Conservation (phyloP, 2,329 filamentous ascomycete species). For the Fusarium globosum region DNA sequence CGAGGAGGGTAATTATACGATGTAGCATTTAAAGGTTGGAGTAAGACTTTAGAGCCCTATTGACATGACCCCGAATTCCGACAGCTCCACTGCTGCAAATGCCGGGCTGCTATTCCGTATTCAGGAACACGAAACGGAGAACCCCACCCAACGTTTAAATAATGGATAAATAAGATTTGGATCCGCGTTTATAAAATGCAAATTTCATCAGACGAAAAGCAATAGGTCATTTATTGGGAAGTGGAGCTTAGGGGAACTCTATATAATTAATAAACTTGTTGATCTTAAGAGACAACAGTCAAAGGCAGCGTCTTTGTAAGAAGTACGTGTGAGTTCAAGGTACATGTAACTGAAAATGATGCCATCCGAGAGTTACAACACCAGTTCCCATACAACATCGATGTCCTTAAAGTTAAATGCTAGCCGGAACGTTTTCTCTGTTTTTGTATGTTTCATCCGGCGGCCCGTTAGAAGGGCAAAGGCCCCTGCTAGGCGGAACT, state of each 20-base stretch:
- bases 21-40: background rate
- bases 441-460: background rate
- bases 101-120: background rate
- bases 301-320: no score
- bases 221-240: rapidly evolving
- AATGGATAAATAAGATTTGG: background rate
- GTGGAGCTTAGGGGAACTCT: background rate
- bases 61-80: no score
- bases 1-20: background rate
- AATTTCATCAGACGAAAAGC: background rate
- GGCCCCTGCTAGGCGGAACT: background rate
- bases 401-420: background rate
- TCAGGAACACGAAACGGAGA: background rate
- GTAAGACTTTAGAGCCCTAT: background rate
- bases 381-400: rapidly evolving
- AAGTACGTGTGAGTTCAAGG: no score
- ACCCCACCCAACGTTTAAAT: background rate
- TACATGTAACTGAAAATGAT: background rate
- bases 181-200: background rate
- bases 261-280: background rate
- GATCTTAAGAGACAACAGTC: no score
- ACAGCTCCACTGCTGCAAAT: rapidly evolving
- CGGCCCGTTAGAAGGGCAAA: background rate
- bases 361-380: background rate
- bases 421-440: background rate